Evolutionary conservation across 2,329 filamentous ascomycete species (phyloP), one percentile per base, ranked within the genome.

Genomic region (Colletotrichum somersetense): DNA sequence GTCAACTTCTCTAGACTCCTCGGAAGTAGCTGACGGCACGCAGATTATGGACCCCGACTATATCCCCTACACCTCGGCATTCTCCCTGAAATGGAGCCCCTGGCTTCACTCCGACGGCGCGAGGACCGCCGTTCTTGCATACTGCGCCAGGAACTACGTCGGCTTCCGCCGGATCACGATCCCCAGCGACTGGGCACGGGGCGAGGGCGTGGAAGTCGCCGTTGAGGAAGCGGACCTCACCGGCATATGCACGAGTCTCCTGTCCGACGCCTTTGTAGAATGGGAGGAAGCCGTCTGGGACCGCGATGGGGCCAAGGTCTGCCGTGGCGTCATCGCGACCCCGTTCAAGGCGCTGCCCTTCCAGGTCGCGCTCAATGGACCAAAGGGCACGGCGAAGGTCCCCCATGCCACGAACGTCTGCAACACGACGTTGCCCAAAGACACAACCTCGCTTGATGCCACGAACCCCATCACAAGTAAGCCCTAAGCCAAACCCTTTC

Each of bases 281-380:
- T 90, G 88, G 82, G 88, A 90, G 75, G 83, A 88, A 58, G 80
- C 78, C 52, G 75, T 88, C 20, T 87, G 84, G 83, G 77, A 79
- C 0, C 78, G 83, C 5, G 80, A 78, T 4, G 77, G 77, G 6
- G 77, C 76, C 0, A 81, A 79, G n/a, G 75, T 83, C 52, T 87
- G 84, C 56, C 84, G 87, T n/a, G 88, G 87, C 2, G 80, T 89
- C 3, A 84, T 90, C 6, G 84, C 85, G 1, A 89, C 87, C 0
- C 88, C 88, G 0, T 83, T 85, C 46, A 78, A 83, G 20, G 81
- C 85, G 2, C 84, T 84, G 57, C 82, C 86, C 0, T 90, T 90
- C 67, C 84, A 89, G 58, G 78, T 90, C 18, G 75, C 83, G 1
- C 77, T 89, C 20, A 75, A 77, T 12, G 80, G 79, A 1, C 50